Evolutionary conservation across 148 eudicot species (phyloP).

Genomic region (Camellia lanceoleosa): DNA sequence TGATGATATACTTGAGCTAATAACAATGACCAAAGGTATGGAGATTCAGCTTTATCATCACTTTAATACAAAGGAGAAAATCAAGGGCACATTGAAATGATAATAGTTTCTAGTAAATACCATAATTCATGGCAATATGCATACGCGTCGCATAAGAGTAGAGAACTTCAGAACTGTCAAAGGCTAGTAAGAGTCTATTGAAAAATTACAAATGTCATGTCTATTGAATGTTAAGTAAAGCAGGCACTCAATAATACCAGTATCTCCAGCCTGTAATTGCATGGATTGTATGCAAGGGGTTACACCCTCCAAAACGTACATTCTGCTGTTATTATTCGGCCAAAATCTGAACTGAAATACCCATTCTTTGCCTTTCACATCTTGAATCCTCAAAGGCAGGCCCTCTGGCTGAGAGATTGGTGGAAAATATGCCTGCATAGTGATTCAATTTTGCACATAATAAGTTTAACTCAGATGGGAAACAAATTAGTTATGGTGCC

Average conservation of each 20-base stretch:
- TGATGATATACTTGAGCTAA: not conserved
- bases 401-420: constrained; percentile 96
- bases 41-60: not conserved
- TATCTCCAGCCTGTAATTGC: constrained; percentile 99
- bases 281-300: constrained; percentile 97
- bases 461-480: not conserved
- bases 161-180: constrained; percentile 5
- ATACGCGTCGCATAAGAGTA: not conserved
- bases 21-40: not conserved
- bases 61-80: constrained; percentile 1
- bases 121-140: not conserved
- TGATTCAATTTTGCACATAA: constrained; percentile 21
- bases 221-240: not conserved
- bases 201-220: not conserved
- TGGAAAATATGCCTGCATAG: constrained; percentile 90
- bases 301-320: constrained; percentile 99
- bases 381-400: constrained; percentile 91
- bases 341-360: constrained; percentile 95
- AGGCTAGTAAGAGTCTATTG: not conserved
- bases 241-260: constrained; percentile 47
- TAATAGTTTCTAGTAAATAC: not conserved
- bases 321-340: constrained; percentile 98
- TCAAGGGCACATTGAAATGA: not conserved
- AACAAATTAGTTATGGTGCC: not conserved
- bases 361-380: constrained; percentile 97